These are phyloP conservation scores for Pyrenula massariospora DNA, from an alignment of 495 filamentous ascomycete species.

Conservation along the genomic window DNA sequence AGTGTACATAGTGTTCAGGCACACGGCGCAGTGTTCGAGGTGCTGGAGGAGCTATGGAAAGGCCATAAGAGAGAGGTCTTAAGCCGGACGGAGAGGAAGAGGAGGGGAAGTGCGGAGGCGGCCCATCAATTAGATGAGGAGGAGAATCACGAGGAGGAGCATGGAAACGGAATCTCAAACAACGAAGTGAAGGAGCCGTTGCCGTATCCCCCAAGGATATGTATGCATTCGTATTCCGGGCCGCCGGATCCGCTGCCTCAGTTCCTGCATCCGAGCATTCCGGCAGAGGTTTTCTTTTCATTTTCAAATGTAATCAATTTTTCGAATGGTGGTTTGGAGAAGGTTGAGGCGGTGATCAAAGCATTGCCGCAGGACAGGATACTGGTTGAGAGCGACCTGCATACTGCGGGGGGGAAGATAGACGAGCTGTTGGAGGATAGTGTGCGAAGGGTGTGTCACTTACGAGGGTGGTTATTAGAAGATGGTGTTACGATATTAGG, in stretches of 20 bases:
- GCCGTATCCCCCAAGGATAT: conserved; percentile 81
- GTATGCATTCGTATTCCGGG: conserved; percentile 88
- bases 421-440: conserved; percentile 67
- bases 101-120: conserved; percentile 20
- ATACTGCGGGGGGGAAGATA: conserved; percentile 74
- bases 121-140: conserved; percentile 20
- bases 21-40: conserved; percentile 71
- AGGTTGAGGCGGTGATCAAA: conserved; percentile 54
- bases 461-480: conserved; percentile 68
- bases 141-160: conserved; percentile 18
- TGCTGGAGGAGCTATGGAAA: conserved; percentile 64
- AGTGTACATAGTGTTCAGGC: conserved; percentile 88
- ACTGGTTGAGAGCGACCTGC: conserved; percentile 83
- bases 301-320: conserved; percentile 83
- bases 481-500: conserved; percentile 59
- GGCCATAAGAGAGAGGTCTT: conserved; percentile 63
- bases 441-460: conserved; percentile 54
- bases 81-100: conserved; percentile 49
- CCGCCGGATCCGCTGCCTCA: conserved; percentile 63
- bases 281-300: conserved; percentile 73
- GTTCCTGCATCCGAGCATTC: conserved; percentile 63
- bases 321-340: conserved; percentile 36
- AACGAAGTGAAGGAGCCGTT: conserved; percentile 23
- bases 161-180: conserved; percentile 9
- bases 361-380: conserved; percentile 65